Percentiles rank a stretch among this genome's conserved stretches.
phyloP scores from a whole-genome alignment of 139 green algal species.

The Closterium sp. region DNA sequence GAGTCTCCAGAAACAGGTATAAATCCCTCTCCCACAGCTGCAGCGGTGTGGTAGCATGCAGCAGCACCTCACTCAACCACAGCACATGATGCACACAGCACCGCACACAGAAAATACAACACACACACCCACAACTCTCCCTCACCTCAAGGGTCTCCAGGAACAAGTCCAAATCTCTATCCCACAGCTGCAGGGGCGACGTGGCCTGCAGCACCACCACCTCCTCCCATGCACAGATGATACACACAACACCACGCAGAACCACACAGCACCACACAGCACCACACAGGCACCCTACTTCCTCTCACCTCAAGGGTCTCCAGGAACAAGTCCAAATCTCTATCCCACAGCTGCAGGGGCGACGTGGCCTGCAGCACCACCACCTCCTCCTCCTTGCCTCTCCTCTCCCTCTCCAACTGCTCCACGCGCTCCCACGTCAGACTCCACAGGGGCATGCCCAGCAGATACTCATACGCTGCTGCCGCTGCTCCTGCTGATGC shows the following conservation, averaged over 20 bases:
- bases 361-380: not conserved
- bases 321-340: not conserved
- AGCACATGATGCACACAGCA: not conserved
- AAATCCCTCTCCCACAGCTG: no score
- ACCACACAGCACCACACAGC: no score
- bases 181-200: not conserved
- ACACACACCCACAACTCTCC: no score
- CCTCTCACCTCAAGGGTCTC: not conserved
- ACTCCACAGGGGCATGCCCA: conserved; percentile 89
- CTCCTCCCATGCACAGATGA: no score
- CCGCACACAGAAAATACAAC: no score
- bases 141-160: conserved; percentile 1
- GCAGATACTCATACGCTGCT: conserved; percentile 90
- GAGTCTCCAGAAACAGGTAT: not conserved
- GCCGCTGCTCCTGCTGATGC: not conserved
- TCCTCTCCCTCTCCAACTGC: not conserved
- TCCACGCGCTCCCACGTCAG: conserved; percentile 85
- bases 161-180: not conserved
- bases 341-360: not conserved
- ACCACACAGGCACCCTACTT: not conserved
- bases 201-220: not conserved
- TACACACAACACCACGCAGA: not conserved
- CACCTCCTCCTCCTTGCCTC: not conserved
- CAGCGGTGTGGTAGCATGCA: no score
- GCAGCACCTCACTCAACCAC: no score